Conservation (phyloP, 345 rosid species). For the Lenwebbia sp. region DNA sequence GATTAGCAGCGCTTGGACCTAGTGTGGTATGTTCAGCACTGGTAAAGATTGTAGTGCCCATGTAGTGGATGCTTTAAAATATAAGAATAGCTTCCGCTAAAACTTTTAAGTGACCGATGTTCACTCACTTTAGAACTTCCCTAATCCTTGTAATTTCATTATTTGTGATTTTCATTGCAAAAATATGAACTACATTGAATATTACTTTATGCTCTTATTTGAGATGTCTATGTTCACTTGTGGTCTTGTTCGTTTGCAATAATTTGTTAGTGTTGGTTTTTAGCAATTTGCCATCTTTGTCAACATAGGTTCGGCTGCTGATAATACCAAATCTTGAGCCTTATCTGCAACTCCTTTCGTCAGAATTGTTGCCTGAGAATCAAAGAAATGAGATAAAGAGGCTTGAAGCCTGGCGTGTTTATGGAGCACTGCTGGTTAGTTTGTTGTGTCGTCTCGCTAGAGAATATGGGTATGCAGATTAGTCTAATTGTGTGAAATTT, state of each 20-base stretch:
- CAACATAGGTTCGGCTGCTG: constrained; percentile 55
- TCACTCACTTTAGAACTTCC: background rate
- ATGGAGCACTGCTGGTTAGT: constrained; percentile 71
- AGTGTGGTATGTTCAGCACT: constrained; percentile 41
- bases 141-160: background rate
- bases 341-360: constrained; percentile 59
- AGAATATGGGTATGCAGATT: background rate
- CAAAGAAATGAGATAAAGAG: constrained; percentile 55
- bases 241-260: background rate
- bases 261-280: background rate
- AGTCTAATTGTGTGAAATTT: constrained; percentile 2
- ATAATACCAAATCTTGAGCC: constrained; percentile 73
- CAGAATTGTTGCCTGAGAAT: constrained; percentile 58
- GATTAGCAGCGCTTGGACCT: constrained; percentile 73
- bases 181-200: background rate
- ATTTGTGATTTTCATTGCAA: background rate
- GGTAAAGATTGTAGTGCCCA: background rate
- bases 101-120: background rate
- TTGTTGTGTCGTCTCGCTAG: background rate
- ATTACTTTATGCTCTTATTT: background rate
- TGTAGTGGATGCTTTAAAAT: background rate
- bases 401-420: constrained; percentile 73
- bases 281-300: constrained; percentile 3
- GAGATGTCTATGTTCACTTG: background rate
- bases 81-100: background rate